These are phyloP conservation scores for Phycomyces blakesleeanus DNA, from an alignment of 192 early-diverging fungal genomes.

Conservation along the genomic window DNA sequence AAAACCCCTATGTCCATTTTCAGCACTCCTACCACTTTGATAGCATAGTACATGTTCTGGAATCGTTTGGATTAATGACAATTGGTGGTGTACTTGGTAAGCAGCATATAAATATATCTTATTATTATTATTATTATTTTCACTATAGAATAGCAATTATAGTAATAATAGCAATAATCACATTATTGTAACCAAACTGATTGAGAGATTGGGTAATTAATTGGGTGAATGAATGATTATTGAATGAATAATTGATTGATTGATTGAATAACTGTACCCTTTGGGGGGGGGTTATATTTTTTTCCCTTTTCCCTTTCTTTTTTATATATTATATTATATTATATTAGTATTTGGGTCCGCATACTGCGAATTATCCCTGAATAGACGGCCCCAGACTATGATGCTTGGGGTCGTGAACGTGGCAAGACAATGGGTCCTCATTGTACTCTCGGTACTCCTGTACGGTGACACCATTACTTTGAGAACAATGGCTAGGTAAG, in stretches of 20 bases:
- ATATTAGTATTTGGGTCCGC: slow-evolving; percentile 69
- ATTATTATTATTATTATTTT: too few relatives aligned
- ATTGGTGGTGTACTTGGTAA: slow-evolving; percentile 59
- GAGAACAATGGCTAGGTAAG: neutral
- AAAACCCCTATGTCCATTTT: slow-evolving; percentile 12
- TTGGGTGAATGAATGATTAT: too few relatives aligned
- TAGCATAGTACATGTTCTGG: slow-evolving; percentile 15
- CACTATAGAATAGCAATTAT: too few relatives aligned
- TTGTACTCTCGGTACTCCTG: slow-evolving; percentile 61
- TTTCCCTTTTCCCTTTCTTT: neutral
- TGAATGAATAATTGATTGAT: too few relatives aligned
- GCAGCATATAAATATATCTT: too few relatives aligned
- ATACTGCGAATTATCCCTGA: slow-evolving; percentile 68
- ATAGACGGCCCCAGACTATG: slow-evolving; percentile 67
- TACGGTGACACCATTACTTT: slow-evolving; percentile 69
- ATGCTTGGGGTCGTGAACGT: slow-evolving; percentile 75
- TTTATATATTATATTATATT: neutral
- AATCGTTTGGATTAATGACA: slow-evolving; percentile 45
- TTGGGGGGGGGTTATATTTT: too few relatives aligned
- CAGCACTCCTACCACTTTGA: slow-evolving; percentile 45
- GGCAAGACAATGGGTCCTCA: slow-evolving; percentile 71
- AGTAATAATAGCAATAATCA: too few relatives aligned
- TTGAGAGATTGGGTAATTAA: too few relatives aligned
- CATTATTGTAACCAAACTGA: too few relatives aligned
- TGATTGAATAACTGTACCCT: too few relatives aligned